These are phyloP conservation scores for Pilaira anomala DNA, from an alignment of 192 early-diverging fungal species.

Conservation along the genomic window DNA sequence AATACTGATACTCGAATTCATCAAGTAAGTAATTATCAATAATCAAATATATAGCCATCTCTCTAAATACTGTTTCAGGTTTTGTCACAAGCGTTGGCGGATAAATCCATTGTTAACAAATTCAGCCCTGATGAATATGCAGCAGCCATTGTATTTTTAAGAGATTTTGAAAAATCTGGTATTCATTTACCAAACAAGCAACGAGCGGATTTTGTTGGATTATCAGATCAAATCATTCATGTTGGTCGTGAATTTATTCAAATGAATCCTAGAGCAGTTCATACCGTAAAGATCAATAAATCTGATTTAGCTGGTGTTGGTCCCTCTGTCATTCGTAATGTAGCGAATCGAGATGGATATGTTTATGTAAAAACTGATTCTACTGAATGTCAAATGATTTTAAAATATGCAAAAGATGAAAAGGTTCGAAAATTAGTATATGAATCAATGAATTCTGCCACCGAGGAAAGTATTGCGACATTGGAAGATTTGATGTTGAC, in stretches of 20 bases:
- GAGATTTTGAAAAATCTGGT: conserved; percentile 94
- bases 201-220: conserved; percentile 70
- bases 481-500: conserved; percentile 75
- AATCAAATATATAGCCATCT: not conserved
- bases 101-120: conserved; percentile 45
- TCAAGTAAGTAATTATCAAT: conserved; percentile 41
- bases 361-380: conserved; percentile 61
- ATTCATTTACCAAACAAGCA: conserved; percentile 74
- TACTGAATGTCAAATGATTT: conserved; percentile 56
- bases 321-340: conserved; percentile 32
- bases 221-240: conserved; percentile 81
- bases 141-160: conserved; percentile 77
- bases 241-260: conserved; percentile 74
- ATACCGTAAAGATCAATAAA: conserved; percentile 37
- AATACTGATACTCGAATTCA: conserved; percentile 91
- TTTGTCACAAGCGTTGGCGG: conserved; percentile 63
- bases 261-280: conserved; percentile 34
- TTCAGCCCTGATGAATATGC: conserved; percentile 68
- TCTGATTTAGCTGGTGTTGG: conserved; percentile 41
- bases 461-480: conserved; percentile 54
- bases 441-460: conserved; percentile 70
- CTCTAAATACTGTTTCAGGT: conserved; percentile 47
- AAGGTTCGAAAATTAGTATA: conserved; percentile 70
- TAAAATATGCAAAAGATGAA: conserved; percentile 62
- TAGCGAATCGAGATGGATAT: conserved; percentile 30